Evolutionary conservation across 176 grass and related monocot species (phyloP).

Genomic region (Microstegium vimineum): DNA sequence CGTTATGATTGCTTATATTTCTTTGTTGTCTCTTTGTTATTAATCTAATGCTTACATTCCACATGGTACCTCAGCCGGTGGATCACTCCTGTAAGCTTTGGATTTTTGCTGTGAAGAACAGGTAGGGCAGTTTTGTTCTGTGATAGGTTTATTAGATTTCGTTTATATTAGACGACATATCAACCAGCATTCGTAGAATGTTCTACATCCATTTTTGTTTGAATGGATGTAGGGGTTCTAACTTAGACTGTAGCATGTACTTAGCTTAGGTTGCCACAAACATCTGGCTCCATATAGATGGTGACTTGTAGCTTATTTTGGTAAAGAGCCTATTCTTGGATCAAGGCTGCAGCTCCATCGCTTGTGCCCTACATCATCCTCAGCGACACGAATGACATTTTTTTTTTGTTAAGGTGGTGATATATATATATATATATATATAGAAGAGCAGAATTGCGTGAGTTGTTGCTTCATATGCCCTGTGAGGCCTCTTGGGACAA

Average conservation of each 20-base stretch:
- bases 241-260: background rate
- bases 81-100: conserved; percentile 49
- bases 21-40: background rate
- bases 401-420: background rate
- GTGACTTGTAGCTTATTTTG: background rate
- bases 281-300: background rate
- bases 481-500: background rate
- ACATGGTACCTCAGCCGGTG: conserved; percentile 52
- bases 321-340: background rate
- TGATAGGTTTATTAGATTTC: conserved; percentile 5
- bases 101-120: conserved; percentile 43
- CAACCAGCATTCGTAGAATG: background rate
- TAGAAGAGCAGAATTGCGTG: background rate
- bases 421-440: too few relatives aligned
- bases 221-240: background rate
- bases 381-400: background rate
- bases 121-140: conserved; percentile 19
- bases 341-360: background rate
- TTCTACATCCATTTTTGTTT: background rate
- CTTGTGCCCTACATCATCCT: background rate
- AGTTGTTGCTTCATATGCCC: background rate
- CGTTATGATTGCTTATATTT: conserved; percentile 35
- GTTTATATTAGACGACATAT: background rate
- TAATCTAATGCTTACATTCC: conserved; percentile 52
- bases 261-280: background rate